Percentiles rank a stretch among this genome's conserved stretches.
These are phyloP conservation scores for Nicotiana benthamiana DNA, from an alignment of 257 asterid genomes.

Conservation along the genomic window DNA sequence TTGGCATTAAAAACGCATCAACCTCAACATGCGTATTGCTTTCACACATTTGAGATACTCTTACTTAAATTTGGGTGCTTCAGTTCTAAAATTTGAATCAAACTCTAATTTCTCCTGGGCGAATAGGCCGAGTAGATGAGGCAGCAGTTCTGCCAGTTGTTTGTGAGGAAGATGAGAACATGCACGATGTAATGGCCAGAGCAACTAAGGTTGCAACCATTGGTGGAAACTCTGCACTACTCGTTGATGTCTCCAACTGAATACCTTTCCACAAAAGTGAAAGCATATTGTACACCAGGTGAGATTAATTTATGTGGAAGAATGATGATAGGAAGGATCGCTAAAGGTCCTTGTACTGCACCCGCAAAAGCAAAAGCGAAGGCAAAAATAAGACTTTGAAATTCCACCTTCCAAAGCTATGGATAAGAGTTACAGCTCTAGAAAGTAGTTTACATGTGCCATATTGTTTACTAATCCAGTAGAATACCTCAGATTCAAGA, in stretches of 20 bases:
- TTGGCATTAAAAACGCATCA: neutral
- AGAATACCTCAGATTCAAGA: neutral
- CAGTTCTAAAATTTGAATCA: neutral
- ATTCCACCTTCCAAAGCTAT: neutral
- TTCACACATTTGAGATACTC: neutral
- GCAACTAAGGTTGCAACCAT: conserved; percentile 66
- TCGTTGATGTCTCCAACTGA: conserved; percentile 71
- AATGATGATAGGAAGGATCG: conserved; percentile 71
- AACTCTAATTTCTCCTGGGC: neutral
- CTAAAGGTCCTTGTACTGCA: conserved; percentile 76
- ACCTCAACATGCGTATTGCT: neutral
- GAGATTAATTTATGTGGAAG: conserved; percentile 78
- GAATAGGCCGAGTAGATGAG: neutral
- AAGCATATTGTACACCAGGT: conserved; percentile 82
- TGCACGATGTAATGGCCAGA: conserved; percentile 23
- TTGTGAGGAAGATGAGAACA: neutral
- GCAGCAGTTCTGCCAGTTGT: neutral
- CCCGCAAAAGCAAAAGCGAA: conserved; percentile 13
- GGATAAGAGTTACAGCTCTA: neutral
- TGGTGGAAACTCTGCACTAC: conserved; percentile 61
- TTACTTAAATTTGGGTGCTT: neutral
- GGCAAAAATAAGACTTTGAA: neutral
- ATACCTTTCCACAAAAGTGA: conserved; percentile 94
- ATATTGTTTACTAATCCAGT: neutral
- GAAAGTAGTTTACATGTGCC: neutral